These are phyloP conservation scores for Magnolia kwangsiensis DNA, from an alignment of 164 flowering plant species.

Conservation along the genomic window DNA sequence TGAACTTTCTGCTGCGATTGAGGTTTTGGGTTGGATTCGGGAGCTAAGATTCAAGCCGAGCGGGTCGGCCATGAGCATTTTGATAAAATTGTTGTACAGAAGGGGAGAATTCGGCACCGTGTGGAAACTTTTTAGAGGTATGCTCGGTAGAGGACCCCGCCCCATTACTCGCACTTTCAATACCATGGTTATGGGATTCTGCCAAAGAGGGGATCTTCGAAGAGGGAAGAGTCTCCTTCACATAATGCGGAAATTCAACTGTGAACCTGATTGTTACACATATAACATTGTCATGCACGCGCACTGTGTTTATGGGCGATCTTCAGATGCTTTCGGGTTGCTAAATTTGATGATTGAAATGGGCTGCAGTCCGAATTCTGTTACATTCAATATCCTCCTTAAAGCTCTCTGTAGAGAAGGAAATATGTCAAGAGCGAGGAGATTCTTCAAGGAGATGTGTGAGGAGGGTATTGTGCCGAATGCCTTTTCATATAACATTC, in stretches of 20 bases:
- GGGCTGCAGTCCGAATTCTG: slow-evolving; percentile 54
- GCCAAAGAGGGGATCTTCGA: slow-evolving; percentile 50
- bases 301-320: slow-evolving; percentile 49
- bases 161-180: slow-evolving; percentile 51
- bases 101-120: slow-evolving; percentile 61
- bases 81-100: slow-evolving; percentile 52
- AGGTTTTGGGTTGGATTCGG: slow-evolving; percentile 54
- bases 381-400: slow-evolving; percentile 61
- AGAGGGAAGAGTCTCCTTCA: slow-evolving; percentile 61
- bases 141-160: slow-evolving; percentile 62
- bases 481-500: slow-evolving; percentile 47
- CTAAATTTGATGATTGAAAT: slow-evolving; percentile 47
- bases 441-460: slow-evolving; percentile 39
- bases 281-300: slow-evolving; percentile 79
- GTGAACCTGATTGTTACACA: slow-evolving; percentile 51
- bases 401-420: slow-evolving; percentile 76
- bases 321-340: slow-evolving; percentile 43
- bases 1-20: slow-evolving; percentile 44
- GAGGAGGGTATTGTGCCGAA: slow-evolving; percentile 48
- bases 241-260: slow-evolving; percentile 57
- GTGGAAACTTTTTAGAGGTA: slow-evolving; percentile 73
- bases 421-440: slow-evolving; percentile 61
- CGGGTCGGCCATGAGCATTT: slow-evolving; percentile 44
- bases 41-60: slow-evolving; percentile 46
- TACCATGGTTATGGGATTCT: slow-evolving; percentile 65